Evolutionary conservation across 2,329 filamentous ascomycete genomes (phyloP), one percentile per base, ranked within the genome.

Genomic region (Fusarium keratoplasticum): DNA sequence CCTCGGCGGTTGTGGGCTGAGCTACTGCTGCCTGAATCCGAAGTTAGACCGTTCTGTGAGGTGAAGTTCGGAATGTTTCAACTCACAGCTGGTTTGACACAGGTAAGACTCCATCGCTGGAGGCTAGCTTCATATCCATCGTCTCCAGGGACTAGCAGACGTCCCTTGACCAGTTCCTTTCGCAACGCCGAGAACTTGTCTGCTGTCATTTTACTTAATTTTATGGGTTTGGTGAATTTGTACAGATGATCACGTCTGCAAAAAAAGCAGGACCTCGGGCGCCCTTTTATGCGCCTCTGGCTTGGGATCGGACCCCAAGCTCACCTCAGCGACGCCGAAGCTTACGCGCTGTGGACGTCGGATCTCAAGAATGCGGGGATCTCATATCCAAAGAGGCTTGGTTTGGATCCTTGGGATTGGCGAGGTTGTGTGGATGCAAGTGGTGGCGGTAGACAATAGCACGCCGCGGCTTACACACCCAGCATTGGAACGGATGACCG

Each of bases 11-110:
- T 10, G 76, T 81, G 2, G 87, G 86, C 44, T 83, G 78, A 9
- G 87, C 80, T 40, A 88, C 84, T 0, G 84, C 80, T 7, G 85
- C 87, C 85, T 86, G 5, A 27, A 36, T n/a, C 16, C 18, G 14
- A 5, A 20, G 44, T 66, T 29, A 75, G 67, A 52, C 40, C 5
- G 27, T 29, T 31, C n/a, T 18, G 11, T 29, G 22, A 60, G 11
- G 36, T 22, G 20, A 59, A 10, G 38, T 16, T 27, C 11, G 9
- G 22, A 36, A 3, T 20, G 7, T 29, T 6, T 33, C 31, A 47
- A 65, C 76, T 61, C 57, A 78, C 76, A 20, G 83, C 83, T 20
- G 79, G 81, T 59, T 84, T 83, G 54, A 82, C 69, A 65, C 81
- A 82, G 3, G 82, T 81, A 25, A 77, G 64, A 54, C 82, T 84